A percentile compares a stretch with the other conserved stretches of the same genome.
Conservation (phyloP, 495 filamentous ascomycete species). For the Podospora appendiculata region DNA sequence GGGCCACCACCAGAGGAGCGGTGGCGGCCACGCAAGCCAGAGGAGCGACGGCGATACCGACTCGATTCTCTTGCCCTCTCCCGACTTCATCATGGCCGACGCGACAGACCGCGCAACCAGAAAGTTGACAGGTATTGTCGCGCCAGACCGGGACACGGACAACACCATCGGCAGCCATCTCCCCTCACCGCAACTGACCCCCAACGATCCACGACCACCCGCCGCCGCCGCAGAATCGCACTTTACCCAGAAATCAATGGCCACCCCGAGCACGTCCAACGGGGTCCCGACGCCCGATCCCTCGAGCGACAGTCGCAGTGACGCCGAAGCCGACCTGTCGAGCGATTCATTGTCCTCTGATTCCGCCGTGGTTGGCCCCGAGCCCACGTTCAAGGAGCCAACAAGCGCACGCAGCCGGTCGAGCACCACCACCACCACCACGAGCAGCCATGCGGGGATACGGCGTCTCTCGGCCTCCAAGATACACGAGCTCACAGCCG, state of each 20-base stretch:
- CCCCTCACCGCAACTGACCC: constrained; percentile 7
- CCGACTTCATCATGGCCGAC: no score
- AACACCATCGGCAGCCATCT: constrained; percentile 1
- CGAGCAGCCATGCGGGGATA: constrained; percentile 30
- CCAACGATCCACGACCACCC: background rate
- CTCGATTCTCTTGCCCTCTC: no score
- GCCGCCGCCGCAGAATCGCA: background rate
- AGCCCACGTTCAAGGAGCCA: background rate
- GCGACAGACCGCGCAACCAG: no score
- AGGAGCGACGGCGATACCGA: no score
- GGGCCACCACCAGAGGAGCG: no score
- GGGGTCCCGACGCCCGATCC: constrained; percentile 22
- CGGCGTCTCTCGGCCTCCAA: constrained; percentile 50
- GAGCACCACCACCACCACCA: constrained; percentile 30
- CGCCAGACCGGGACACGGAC: no score
- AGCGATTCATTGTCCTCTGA: background rate
- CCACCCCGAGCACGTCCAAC: constrained; percentile 9
- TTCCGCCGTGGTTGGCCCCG: background rate
- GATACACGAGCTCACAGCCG: constrained; percentile 45
- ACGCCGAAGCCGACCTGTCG: constrained; percentile 7
- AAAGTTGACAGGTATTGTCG: no score
- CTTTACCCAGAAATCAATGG: no score
- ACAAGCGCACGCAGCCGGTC: constrained; percentile 21
- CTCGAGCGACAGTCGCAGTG: constrained; percentile 25
- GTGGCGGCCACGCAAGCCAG: no score